phyloP scores from a whole-genome alignment of 768 basidiomycete species.

The Mycena sanguinolenta region DNA sequence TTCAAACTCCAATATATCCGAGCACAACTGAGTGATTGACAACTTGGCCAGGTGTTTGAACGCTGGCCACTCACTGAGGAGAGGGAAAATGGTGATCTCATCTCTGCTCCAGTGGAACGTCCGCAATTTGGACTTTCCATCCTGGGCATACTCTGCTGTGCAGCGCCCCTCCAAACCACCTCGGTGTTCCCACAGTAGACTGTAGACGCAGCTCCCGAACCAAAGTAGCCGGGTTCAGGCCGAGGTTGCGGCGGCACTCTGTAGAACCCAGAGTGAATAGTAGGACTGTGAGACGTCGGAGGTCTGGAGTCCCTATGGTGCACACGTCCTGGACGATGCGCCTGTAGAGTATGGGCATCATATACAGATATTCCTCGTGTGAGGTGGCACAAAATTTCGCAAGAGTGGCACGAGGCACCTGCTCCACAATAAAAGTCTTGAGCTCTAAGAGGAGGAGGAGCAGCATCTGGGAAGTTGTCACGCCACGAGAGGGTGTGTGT shows the following conservation, averaged over 20 bases:
- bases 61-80: slow-evolving; percentile 21
- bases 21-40: slow-evolving; percentile 5
- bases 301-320: not conserved
- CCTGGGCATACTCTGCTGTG: slow-evolving; percentile 20
- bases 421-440: slow-evolving; percentile 13
- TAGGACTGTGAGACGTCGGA: not conserved
- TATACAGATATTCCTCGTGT: not conserved
- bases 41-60: slow-evolving; percentile 20
- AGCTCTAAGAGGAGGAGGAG: slow-evolving; percentile 15
- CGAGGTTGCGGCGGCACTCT: slow-evolving; percentile 4
- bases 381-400: slow-evolving; percentile 15
- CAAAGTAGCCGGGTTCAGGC: slow-evolving; percentile 18
- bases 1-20: slow-evolving; percentile 21
- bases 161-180: slow-evolving; percentile 17
- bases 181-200: slow-evolving; percentile 3
- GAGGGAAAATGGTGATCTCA: slow-evolving; percentile 6
- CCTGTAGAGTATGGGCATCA: not conserved
- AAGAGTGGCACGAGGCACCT: slow-evolving; percentile 10
- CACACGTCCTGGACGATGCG: not conserved
- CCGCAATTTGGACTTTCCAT: slow-evolving; percentile 21
- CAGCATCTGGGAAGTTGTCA: not conserved
- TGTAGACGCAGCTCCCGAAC: slow-evolving; percentile 15
- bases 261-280: slow-evolving; percentile 14
- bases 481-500: not conserved
- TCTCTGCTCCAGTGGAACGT: slow-evolving; percentile 13